Evolutionary conservation across 2,329 filamentous ascomycete species (phyloP), one percentile per base, ranked within the genome.

Genomic region (Diaporthe citri): DNA sequence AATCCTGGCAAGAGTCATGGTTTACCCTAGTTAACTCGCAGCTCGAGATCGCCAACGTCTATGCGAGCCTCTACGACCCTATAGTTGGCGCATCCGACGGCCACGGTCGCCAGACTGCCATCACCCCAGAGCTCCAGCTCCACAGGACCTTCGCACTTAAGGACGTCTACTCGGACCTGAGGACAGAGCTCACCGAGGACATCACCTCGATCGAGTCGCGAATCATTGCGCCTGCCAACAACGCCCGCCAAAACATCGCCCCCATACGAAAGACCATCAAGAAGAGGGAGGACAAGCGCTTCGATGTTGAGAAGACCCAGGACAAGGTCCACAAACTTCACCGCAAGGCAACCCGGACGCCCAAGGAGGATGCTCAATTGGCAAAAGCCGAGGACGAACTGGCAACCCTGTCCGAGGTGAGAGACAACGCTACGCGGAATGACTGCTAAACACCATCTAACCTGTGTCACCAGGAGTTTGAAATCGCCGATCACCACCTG

Each of bases 241-340:
- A 93, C 71, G 93, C 93, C 10, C 93, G 91, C 79, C 90, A 93
- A 71, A 90, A 86, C 72, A 87, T 96, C 75, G 90, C 92, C 77
- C 92, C 93, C 2, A 88, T 97, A 81, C 92, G 93, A 80, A 97
- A 95, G 85, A 93, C 92, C 1, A 94, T 97, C 80, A 97, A 96
- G 85, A 95, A 95, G 83, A 88, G 95, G 62, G 94, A 97, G 81
- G 94, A 96, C 79, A 94, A 92, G 84, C 93, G 95, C 71, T 82
- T 96, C 75, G 95, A 97, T 82, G 97, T 92, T 80, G 95, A 97
- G 83, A 91, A 93, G 78, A 92, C 92, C 78, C 92, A 94, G 82
- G 90, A 92, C 78, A 91, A 92, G 76, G 91, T 92, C 48, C 92
- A 94, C 80, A 91, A 90, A 79, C 88, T 92, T 55, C 87, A 91